Evolutionary conservation across 1,284 basidiomycete species (phyloP), one percentile per base, ranked within the genome.

Genomic region (Ganoderma multipileum): DNA sequence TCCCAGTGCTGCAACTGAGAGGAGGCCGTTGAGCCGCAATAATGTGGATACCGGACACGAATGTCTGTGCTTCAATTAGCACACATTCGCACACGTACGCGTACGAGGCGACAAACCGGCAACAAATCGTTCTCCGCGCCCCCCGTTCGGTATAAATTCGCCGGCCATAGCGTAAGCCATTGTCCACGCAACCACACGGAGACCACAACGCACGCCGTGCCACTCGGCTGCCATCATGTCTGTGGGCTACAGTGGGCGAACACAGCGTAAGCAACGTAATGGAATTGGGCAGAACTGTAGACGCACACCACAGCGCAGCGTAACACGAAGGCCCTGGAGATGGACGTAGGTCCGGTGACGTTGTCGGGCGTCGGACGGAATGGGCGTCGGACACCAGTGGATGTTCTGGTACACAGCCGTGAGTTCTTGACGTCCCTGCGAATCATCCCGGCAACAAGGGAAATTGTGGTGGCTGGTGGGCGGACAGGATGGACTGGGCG

Each of bases 341-440:
- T 39, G 33, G n/a, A 44, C 30, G 52, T 39, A 16, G 36, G 62
- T 14, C 39, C 11, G 47, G 47, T 50, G n/a, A 62, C 62, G 50
- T 30, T 38, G 62, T 63, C 44, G 52, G 63, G 41, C 39, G 63
- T 41, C 20, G 26, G n/a, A 12, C 18, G 50, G 50, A 33, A 52
- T 18, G 44, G 23, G 6, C 1, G n/a, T 26, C 20, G 47, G 23
- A 14, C 11, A 20, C 47, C 23, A 26, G 47, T n/a, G 58, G 36
- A 11, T 9, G 58, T 6, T n/a, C 58, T 60, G 58, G 58, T 39
- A 38, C 58, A 28, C n/a, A 11, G 30, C 16, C 23, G 47, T 33
- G 23, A 18, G 28, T 55, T 47, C 52, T 44, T 26, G 65, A 36
- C 60, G 60, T 30, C 65, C 65, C 65, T 66, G 65, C n/a, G 59